phyloP scores from a whole-genome alignment of 306 rosid genomes.

The Citrullus colocynthis region DNA sequence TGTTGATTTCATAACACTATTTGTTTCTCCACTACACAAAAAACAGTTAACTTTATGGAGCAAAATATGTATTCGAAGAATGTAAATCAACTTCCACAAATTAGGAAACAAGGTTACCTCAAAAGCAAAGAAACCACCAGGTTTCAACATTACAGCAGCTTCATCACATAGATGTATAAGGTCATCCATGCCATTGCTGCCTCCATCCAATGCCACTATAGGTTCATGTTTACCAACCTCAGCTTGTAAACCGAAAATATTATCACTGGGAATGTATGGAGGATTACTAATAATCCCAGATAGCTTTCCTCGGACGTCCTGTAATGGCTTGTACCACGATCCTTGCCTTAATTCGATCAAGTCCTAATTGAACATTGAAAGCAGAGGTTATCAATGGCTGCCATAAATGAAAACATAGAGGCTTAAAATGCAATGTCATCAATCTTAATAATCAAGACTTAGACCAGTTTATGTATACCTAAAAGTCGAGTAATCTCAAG shows the following conservation, averaged over 20 bases:
- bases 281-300: constrained; percentile 78
- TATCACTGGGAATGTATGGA: constrained; percentile 71
- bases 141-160: constrained; percentile 53
- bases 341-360: constrained; percentile 40
- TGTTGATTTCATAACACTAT: too few species aligned
- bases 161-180: constrained; percentile 72
- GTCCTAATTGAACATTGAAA: constrained; percentile 2
- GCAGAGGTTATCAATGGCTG: neutral
- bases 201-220: constrained; percentile 67
- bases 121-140: constrained; percentile 83
- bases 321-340: constrained; percentile 78
- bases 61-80: neutral
- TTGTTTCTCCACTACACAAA: neutral
- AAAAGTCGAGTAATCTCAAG: neutral
- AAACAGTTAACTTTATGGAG: neutral
- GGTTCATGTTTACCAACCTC: constrained; percentile 88
- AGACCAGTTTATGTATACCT: neutral
- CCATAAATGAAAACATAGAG: neutral
- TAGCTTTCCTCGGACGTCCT: constrained; percentile 51
- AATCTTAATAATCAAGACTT: neutral
- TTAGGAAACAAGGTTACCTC: constrained; percentile 36
- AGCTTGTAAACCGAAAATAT: constrained; percentile 66
- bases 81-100: neutral
- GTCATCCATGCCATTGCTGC: constrained; percentile 48
- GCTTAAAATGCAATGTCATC: neutral